phyloP scores from a whole-genome alignment of 2,329 filamentous ascomycete species.

The Trichoderma simmonsii region DNA sequence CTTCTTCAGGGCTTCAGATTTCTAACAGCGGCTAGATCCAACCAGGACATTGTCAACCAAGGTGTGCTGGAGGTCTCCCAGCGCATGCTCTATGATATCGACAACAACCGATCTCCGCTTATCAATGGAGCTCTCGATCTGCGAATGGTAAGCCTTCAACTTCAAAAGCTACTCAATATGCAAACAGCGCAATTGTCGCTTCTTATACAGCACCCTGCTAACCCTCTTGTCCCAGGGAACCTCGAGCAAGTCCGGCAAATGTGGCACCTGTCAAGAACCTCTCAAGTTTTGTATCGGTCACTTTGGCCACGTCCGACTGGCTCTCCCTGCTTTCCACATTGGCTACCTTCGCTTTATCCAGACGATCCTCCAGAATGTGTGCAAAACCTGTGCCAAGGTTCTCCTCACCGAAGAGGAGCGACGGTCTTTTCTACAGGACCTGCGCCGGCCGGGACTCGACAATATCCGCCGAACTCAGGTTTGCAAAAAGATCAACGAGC shows the following conservation, averaged over 20 bases:
- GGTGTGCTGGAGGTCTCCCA: slow-evolving; percentile 94
- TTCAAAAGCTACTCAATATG: background rate
- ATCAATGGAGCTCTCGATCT: slow-evolving; percentile 83
- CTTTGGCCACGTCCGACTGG: slow-evolving; percentile 89
- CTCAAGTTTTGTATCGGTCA: slow-evolving; percentile 88
- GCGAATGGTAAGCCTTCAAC: slow-evolving; percentile 57
- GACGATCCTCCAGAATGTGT: slow-evolving; percentile 88
- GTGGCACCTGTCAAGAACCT: slow-evolving; percentile 77
- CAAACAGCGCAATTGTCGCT: background rate
- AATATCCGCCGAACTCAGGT: slow-evolving; percentile 81
- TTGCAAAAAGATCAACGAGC: slow-evolving; percentile 82
- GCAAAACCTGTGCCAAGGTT: slow-evolving; percentile 85
- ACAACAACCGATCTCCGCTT: slow-evolving; percentile 71
- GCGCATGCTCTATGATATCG: slow-evolving; percentile 86
- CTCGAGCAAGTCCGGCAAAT: slow-evolving; percentile 76
- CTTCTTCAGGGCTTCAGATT: too few species aligned
- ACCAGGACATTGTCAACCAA: slow-evolving; percentile 92
- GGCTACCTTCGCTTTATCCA: slow-evolving; percentile 94
- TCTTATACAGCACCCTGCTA: background rate
- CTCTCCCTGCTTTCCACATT: slow-evolving; percentile 90
- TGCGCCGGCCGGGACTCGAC: slow-evolving; percentile 74
- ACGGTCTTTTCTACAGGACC: slow-evolving; percentile 71
- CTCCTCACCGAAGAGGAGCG: slow-evolving; percentile 79
- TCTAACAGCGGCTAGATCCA: slow-evolving; percentile 55
- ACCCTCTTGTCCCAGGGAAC: slow-evolving; percentile 55